Conservation (phyloP, 192 early-diverging fungal genomes). For the Mortierella antarctica region DNA sequence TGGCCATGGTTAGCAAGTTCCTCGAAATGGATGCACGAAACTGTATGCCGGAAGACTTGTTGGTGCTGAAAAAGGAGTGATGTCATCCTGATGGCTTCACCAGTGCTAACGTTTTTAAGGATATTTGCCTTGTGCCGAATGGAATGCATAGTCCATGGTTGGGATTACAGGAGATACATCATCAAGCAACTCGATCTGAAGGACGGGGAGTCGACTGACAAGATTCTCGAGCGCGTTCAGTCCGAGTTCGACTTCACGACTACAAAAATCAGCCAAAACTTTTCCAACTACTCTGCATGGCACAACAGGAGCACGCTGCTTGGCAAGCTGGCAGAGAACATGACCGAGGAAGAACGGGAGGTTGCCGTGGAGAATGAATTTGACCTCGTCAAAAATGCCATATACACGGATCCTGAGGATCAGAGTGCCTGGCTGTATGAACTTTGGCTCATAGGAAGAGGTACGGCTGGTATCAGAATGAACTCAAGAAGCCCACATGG, state of each 20-base stretch:
- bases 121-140: neutral
- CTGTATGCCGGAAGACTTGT: slow-evolving; percentile 64
- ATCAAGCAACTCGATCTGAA: slow-evolving; percentile 58
- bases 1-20: slow-evolving; percentile 80
- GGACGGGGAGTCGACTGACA: slow-evolving; percentile 30
- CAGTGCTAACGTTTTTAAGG: neutral
- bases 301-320: slow-evolving; percentile 92
- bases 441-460: slow-evolving; percentile 86
- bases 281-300: slow-evolving; percentile 99
- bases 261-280: slow-evolving; percentile 90
- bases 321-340: slow-evolving; percentile 57
- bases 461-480: slow-evolving; percentile 14
- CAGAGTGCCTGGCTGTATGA: slow-evolving; percentile 98
- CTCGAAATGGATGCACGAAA: slow-evolving; percentile 92
- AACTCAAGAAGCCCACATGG: neutral
- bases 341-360: slow-evolving; percentile 55
- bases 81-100: slow-evolving; percentile 24
- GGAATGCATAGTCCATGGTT: slow-evolving; percentile 84
- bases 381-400: slow-evolving; percentile 87
- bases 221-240: slow-evolving; percentile 53
- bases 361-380: slow-evolving; percentile 69
- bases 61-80: neutral
- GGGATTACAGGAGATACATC: slow-evolving; percentile 96
- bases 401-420: slow-evolving; percentile 97
- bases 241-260: slow-evolving; percentile 91